Conservation (phyloP, 129 eudicot genomes). For the Escallonia herrerae region DNA sequence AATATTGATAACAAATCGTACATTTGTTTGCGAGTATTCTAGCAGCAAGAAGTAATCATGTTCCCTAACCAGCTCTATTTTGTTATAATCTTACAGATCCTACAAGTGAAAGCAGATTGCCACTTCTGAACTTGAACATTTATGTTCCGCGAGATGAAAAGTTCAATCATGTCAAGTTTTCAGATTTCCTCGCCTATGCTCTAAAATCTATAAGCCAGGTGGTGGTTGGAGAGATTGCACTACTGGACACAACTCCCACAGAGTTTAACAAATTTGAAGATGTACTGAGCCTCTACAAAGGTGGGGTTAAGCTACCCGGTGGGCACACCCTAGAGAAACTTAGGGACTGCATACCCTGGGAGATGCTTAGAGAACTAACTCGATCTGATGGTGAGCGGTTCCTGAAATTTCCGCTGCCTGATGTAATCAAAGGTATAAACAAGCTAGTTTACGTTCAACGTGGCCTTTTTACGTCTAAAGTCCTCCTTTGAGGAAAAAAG, state of each 20-base stretch:
- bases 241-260: slow-evolving; percentile 51
- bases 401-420: slow-evolving; percentile 61
- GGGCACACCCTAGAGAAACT: slow-evolving; percentile 15
- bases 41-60: too few species aligned
- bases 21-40: background rate
- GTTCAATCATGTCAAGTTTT: slow-evolving; percentile 56
- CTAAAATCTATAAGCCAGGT: slow-evolving; percentile 63
- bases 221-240: slow-evolving; percentile 47
- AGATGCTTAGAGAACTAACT: slow-evolving; percentile 46
- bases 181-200: slow-evolving; percentile 71
- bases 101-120: slow-evolving; percentile 47
- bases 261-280: slow-evolving; percentile 65
- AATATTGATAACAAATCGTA: too few species aligned
- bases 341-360: slow-evolving; percentile 41
- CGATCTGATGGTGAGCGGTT: slow-evolving; percentile 57
- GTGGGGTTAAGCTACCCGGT: slow-evolving; percentile 34
- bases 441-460: background rate
- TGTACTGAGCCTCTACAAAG: slow-evolving; percentile 43
- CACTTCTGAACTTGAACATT: slow-evolving; percentile 45
- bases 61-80: background rate
- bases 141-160: slow-evolving; percentile 74
- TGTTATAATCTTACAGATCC: slow-evolving; percentile 30
- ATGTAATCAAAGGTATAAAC: slow-evolving; percentile 65
- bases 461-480: background rate
- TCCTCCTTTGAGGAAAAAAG: background rate